Evolutionary conservation across 441 rosid genomes (phyloP), one percentile per base, ranked within the genome.

Genomic region (Capsella rubella): DNA sequence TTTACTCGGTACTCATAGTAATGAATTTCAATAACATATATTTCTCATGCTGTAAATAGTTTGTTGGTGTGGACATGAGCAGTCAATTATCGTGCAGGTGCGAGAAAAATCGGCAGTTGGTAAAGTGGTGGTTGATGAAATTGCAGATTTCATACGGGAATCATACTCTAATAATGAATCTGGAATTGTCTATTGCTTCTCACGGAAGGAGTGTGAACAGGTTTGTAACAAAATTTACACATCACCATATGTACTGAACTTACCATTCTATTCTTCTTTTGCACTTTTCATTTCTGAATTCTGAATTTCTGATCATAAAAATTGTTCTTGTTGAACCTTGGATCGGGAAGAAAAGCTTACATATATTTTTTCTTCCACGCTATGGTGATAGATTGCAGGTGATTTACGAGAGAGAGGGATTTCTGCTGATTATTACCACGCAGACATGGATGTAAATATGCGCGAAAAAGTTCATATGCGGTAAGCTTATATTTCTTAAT

Each of bases 201-300:
- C 97, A 9, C 87, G 95, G 80, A 95, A 90, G 84, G 98, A 95
- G 76, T 95, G 98, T 64, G 94, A 91, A 80, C 99, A 95, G 98
- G 99, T 93, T 63, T 61, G 65, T 71, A 32, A 64, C 72, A 72
- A n/a, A 34, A 39, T 69, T 62, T 14, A 50, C 71, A 28, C 27
- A 42, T 55, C 40, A 18, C 59, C 35, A 15, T 67, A 50, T 72
- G 34, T 31, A 14, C 54, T 69, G 67, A 65, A 12, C 27, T 52
- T 35, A 35, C 62, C 10, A 2, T 53, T 10, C 25, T 67, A 9
- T 35, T 11, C 16, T 59, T 50, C 42, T 49, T 65, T 49, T 37
- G 14, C 29, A 32, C 11, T 37, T 12, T 37, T 50, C 42, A 31
- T 45, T 27, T 40, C 29, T 72, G 62, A 14, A 34, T 34, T 34